Evolutionary conservation across 176 grass and related monocot genomes (phyloP).

Genomic region (Raddia distichophylla): DNA sequence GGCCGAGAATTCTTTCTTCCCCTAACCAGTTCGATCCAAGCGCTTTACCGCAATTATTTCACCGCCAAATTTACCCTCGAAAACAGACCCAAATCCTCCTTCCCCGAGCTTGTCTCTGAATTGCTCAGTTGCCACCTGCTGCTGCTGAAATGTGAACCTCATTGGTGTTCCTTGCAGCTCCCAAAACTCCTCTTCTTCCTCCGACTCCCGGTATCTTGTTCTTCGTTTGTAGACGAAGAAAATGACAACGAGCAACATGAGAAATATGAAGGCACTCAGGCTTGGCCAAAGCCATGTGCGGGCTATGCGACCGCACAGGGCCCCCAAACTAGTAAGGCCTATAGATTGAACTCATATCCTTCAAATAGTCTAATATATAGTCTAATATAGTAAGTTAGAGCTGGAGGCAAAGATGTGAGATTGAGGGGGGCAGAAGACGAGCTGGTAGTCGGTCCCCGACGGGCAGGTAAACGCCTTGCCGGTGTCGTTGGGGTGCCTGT

Average conservation of each 20-base stretch:
- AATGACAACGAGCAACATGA: neutral
- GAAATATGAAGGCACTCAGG: neutral
- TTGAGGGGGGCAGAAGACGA: constrained; percentile 48
- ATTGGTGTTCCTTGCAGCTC: neutral
- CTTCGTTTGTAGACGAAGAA: neutral
- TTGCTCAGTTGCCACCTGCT: neutral
- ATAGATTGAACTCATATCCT: no score
- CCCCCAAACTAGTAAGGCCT: no score
- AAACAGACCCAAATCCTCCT: constrained; percentile 46
- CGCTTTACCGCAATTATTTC: constrained; percentile 43
- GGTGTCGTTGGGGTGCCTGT: constrained; percentile 3
- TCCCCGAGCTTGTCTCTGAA: constrained; percentile 32
- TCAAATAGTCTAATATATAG: no score
- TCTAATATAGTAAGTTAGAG: no score
- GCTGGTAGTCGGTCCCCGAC: constrained; percentile 31
- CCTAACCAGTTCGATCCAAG: constrained; percentile 38
- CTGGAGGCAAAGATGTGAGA: neutral
- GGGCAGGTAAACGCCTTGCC: constrained; percentile 34
- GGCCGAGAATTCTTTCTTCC: constrained; percentile 51
- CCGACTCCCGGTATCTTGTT: neutral
- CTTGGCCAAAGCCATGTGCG: no score
- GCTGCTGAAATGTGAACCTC: constrained; percentile 44
- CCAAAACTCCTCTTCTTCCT: constrained; percentile 18
- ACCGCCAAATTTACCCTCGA: neutral
- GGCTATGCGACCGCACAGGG: no score